Evolutionary conservation across 1,284 basidiomycete genomes (phyloP).

Genomic region (Farysia itapuensis): DNA sequence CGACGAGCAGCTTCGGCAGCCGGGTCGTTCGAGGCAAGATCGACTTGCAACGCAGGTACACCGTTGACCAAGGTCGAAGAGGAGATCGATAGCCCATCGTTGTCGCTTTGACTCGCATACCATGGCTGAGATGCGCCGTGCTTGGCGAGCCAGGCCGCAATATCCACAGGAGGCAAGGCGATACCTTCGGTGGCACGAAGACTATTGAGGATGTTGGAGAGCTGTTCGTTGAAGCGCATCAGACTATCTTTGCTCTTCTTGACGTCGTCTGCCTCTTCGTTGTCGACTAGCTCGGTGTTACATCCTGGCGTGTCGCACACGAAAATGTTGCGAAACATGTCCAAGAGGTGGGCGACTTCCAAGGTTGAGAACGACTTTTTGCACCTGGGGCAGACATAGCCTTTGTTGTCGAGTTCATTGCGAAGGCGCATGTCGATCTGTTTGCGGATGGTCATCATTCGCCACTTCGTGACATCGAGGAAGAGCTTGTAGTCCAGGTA

Average conservation of each 20-base stretch:
- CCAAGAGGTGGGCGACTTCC: constrained; percentile 79
- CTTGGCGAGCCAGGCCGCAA: constrained; percentile 62
- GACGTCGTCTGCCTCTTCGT: constrained; percentile 84
- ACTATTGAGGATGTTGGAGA: constrained; percentile 80
- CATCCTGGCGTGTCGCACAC: constrained; percentile 61
- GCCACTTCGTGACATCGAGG: constrained; percentile 96
- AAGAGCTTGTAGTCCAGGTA: constrained; percentile 94
- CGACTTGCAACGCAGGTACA: constrained; percentile 41
- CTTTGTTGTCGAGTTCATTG: constrained; percentile 77
- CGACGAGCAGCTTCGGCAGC: constrained; percentile 62
- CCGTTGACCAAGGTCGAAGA: constrained; percentile 24
- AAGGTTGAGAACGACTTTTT: constrained; percentile 80
- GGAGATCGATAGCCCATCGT: constrained; percentile 8
- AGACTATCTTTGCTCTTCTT: constrained; percentile 85
- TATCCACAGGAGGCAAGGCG: constrained; percentile 69
- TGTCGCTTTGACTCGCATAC: constrained; percentile 13
- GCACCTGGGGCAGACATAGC: constrained; percentile 91
- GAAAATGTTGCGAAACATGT: constrained; percentile 63
- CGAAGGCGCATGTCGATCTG: constrained; percentile 70
- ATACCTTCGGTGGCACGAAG: constrained; percentile 87
- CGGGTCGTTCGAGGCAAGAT: constrained; percentile 50
- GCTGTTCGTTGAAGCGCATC: constrained; percentile 91
- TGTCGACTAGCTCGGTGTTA: constrained; percentile 76
- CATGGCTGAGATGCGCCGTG: constrained; percentile 47
- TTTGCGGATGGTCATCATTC: constrained; percentile 88